Evolutionary conservation across 805 yeast genomes (phyloP), one percentile per base, ranked within the genome.

Genomic region (Candida taoyuanica): DNA sequence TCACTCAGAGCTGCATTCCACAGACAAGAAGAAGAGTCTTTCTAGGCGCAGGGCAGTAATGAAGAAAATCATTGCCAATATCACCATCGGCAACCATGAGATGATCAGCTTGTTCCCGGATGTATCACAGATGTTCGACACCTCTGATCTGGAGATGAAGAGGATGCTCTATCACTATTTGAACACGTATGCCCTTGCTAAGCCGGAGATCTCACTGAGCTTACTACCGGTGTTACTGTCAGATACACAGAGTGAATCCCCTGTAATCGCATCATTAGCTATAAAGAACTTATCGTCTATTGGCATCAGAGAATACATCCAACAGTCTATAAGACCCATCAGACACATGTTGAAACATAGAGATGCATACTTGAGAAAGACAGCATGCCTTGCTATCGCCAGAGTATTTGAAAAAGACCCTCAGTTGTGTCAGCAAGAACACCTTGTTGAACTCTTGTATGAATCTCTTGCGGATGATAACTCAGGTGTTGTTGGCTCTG

Each of bases 51-150:
- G 72, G 49, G 62, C 65, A 9, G 71, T 79, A 1, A 57, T 91
- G 52, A 81, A 80, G 58, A 84, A 83, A 52, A 73, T 87, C 19
- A 69, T 89, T 7, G 91, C 95, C 30, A 89, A 88, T 59, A 72
- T 87, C 60, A 81, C 94, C 5, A 70, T 87, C 61, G 87, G 88
- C 34, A 86, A 85, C 58, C 72, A 72, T 39, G 96, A 91, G 54
- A 76, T 88, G 75, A 68, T 77, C 9, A 58, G 63, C 15, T 56
- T 91, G 38, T 74, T 81, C 52, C 78, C 80, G 1, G 94, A 85
- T 36, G 71, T 86, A 6, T 42, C 76, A 6, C 54, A 58, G 25
- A 60, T 80, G n/a, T 64, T 83, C 52, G 65, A 67, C 32, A 61
- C 68, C 40, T 72, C 71, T 48, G 95, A 86, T 60, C 42, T 78